Evolutionary conservation across 192 early-diverging fungal species (phyloP).

Genomic region (Podila minutissima): DNA sequence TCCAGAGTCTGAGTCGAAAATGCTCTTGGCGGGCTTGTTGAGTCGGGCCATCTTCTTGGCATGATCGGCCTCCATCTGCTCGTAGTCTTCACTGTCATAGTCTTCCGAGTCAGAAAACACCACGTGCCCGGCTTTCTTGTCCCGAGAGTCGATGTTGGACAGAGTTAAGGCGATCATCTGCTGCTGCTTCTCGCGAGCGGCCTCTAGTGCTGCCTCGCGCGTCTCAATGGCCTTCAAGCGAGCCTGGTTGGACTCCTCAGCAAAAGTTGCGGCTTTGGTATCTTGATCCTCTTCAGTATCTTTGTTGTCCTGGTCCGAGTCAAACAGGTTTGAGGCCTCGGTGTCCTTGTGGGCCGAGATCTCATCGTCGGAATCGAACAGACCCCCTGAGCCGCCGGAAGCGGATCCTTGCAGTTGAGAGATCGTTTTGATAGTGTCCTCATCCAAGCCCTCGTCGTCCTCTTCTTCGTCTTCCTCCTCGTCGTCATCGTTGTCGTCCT

Average conservation of each 20-base stretch:
- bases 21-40: conserved; percentile 42
- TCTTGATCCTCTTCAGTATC: conserved; percentile 7
- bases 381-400: conserved; percentile 15
- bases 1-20: conserved; percentile 48
- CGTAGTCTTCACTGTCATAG: conserved; percentile 41
- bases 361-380: conserved; percentile 50
- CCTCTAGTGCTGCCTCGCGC: conserved; percentile 32
- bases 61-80: conserved; percentile 42
- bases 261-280: conserved; percentile 11
- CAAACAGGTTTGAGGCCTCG: neutral
- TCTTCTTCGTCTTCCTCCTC: conserved; percentile 31
- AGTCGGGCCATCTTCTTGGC: conserved; percentile 26
- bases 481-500: conserved; percentile 1
- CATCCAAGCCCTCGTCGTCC: conserved; percentile 36
- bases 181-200: conserved; percentile 27
- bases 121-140: conserved; percentile 46
- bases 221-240: conserved; percentile 41
- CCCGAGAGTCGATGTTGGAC: conserved; percentile 44
- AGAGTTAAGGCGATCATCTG: conserved; percentile 44
- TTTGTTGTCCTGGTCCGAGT: neutral
- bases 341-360: neutral
- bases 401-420: conserved; percentile 27
- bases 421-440: conserved; percentile 40
- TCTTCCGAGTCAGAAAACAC: conserved; percentile 47
- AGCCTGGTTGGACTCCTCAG: conserved; percentile 40